phyloP scores from a whole-genome alignment of 1,284 basidiomycete genomes.

The Meripilus lineatus region DNA sequence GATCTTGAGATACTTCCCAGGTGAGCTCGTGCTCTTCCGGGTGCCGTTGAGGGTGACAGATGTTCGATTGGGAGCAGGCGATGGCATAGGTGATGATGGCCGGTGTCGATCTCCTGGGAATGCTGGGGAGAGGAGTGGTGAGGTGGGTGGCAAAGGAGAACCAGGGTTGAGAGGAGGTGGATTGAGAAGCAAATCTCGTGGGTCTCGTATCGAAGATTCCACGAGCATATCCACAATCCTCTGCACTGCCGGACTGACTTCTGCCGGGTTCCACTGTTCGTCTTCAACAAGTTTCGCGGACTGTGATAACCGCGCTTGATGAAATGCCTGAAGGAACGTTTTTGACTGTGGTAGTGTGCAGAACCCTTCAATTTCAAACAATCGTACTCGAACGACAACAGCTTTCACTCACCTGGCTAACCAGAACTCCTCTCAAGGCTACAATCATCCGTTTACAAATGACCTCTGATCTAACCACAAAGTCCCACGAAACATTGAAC shows the following conservation, averaged over 20 bases:
- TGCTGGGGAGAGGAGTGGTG: constrained; percentile 16
- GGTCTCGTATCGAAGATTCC: constrained; percentile 79
- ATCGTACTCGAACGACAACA: constrained; percentile 5
- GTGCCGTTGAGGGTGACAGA: neutral
- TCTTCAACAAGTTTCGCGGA: constrained; percentile 91
- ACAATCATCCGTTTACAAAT: constrained; percentile 90
- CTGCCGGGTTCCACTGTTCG: constrained; percentile 83
- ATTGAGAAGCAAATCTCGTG: constrained; percentile 51
- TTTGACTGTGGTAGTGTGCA: constrained; percentile 56
- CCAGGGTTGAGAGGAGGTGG: constrained; percentile 19
- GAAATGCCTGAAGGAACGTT: constrained; percentile 81
- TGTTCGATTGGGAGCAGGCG: constrained; percentile 14
- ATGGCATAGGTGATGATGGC: constrained; percentile 27
- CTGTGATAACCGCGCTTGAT: constrained; percentile 75
- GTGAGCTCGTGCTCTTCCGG: constrained; percentile 28
- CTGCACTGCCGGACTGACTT: constrained; percentile 68
- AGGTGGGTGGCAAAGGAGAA: constrained; percentile 18
- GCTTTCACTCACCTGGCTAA: constrained; percentile 59
- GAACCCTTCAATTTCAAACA: neutral
- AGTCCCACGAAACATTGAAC: constrained; percentile 85
- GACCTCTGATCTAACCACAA: constrained; percentile 84
- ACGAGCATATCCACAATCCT: constrained; percentile 71
- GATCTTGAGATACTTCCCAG: constrained; percentile 73
- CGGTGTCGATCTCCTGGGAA: constrained; percentile 11
- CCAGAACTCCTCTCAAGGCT: constrained; percentile 78